Conservation (phyloP, 176 grass and related monocot species). For the Oryza punctata region DNA sequence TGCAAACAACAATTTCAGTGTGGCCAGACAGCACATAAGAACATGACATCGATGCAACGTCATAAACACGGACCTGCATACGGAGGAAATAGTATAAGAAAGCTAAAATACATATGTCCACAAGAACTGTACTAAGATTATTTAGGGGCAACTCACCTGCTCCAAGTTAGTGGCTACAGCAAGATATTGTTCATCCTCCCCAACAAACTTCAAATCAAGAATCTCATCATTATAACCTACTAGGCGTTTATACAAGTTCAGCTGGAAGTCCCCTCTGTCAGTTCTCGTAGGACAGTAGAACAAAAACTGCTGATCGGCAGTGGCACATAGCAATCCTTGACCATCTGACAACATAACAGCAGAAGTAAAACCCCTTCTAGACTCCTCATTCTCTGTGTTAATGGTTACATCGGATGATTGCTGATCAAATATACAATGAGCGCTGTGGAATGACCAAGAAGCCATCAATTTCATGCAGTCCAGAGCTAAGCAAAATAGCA, state of each 20-base stretch:
- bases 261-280: slow-evolving; percentile 52
- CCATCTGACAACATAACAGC: slow-evolving; percentile 65
- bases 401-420: slow-evolving; percentile 74
- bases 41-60: slow-evolving; percentile 84
- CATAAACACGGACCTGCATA: slow-evolving; percentile 84
- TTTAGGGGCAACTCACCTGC: slow-evolving; percentile 54
- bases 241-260: slow-evolving; percentile 75
- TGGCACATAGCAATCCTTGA: slow-evolving; percentile 73
- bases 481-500: slow-evolving; percentile 7
- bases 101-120: slow-evolving; percentile 21
- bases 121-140: slow-evolving; percentile 11
- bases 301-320: slow-evolving; percentile 93
- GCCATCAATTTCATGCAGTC: slow-evolving; percentile 11
- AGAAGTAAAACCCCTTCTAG: slow-evolving; percentile 91
- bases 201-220: slow-evolving; percentile 95
- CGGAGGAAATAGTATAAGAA: slow-evolving; percentile 28
- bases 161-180: slow-evolving; percentile 96
- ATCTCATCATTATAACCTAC: slow-evolving; percentile 94
- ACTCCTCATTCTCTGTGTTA: slow-evolving; percentile 64
- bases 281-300: slow-evolving; percentile 64
- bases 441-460: slow-evolving; percentile 57
- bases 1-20: slow-evolving; percentile 91
- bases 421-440: slow-evolving; percentile 75
- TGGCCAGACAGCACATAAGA: slow-evolving; percentile 85
- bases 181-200: slow-evolving; percentile 80